phyloP scores from a whole-genome alignment of 148 eudicot genomes.

The Bassia scoparia region DNA sequence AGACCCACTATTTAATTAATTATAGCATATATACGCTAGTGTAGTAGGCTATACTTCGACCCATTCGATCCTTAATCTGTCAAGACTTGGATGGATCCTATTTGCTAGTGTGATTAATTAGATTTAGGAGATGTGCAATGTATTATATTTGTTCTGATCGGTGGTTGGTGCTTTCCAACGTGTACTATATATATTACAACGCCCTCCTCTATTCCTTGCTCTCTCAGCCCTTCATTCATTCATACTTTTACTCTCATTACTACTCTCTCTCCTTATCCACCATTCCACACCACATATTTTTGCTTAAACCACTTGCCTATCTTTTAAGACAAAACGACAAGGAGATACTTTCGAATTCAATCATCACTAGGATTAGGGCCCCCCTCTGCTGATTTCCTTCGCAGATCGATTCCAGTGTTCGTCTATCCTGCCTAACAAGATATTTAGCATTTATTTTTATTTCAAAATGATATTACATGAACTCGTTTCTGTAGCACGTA shows the following conservation, averaged over 20 bases:
- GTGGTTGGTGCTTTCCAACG: slow-evolving; percentile 36
- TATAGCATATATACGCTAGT: too few species aligned
- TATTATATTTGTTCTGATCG: slow-evolving; percentile 26
- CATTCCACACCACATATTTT: slow-evolving; percentile 36
- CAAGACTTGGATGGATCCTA: too few species aligned
- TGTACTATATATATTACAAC: slow-evolving; percentile 6
- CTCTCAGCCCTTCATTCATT: slow-evolving; percentile 30
- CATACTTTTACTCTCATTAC: slow-evolving; percentile 31
- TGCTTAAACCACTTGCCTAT: neutral
- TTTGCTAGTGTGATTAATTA: neutral
- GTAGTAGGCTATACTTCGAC: too few species aligned
- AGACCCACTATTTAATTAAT: too few species aligned
- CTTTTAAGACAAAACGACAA: slow-evolving; percentile 34
- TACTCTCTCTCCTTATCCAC: slow-evolving; percentile 16
- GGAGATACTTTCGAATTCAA: slow-evolving; percentile 34
- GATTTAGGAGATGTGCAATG: neutral
- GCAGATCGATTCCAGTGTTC: too few species aligned
- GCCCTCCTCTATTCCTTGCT: neutral
- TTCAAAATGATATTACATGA: too few species aligned
- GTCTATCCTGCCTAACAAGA: too few species aligned
- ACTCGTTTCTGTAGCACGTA: too few species aligned
- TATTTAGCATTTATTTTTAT: too few species aligned
- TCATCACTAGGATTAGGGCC: slow-evolving; percentile 19
- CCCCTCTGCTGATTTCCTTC: slow-evolving; percentile 9
- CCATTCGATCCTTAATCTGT: too few species aligned